A percentile compares a stretch with the other conserved stretches of the same genome.
phyloP scores from a whole-genome alignment of 352 stramenopile species.

The Pythium dissotocum region DNA sequence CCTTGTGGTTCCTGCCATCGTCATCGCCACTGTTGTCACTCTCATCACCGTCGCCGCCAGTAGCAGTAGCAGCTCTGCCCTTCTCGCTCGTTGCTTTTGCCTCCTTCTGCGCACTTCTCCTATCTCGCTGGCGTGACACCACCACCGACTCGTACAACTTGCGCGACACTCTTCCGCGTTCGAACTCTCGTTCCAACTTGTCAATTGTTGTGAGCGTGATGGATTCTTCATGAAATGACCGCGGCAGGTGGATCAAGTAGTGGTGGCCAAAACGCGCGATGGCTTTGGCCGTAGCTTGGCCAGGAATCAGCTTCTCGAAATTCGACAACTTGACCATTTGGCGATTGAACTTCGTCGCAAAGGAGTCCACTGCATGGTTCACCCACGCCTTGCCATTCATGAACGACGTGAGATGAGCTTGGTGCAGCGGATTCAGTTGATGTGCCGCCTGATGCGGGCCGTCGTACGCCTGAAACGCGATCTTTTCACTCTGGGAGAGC shows the following conservation, averaged over 20 bases:
- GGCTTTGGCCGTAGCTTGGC: conserved; percentile 49
- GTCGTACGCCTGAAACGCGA: conserved; percentile 76
- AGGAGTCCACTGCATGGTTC: conserved; percentile 54
- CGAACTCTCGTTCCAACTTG: conserved; percentile 76
- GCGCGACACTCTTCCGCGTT: conserved; percentile 64
- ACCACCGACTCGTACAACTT: conserved; percentile 79
- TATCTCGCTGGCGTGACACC: conserved; percentile 37
- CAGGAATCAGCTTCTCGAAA: conserved; percentile 62
- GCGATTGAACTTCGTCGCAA: conserved; percentile 71
- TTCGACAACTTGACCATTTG: conserved; percentile 79
- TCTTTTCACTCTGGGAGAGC: conserved; percentile 52
- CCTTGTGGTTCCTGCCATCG: not conserved
- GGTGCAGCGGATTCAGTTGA: conserved; percentile 51
- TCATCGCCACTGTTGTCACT: not conserved
- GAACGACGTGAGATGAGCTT: conserved; percentile 73
- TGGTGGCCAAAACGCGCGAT: conserved; percentile 79
- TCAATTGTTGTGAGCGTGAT: conserved; percentile 72
- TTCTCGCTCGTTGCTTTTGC: not conserved
- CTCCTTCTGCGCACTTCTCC: conserved; percentile 2
- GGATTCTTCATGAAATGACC: conserved; percentile 76
- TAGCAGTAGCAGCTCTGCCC: not conserved
- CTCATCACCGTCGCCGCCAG: not conserved
- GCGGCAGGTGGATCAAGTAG: conserved; percentile 78
- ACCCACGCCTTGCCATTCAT: conserved; percentile 75
- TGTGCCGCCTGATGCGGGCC: conserved; percentile 54